phyloP scores from a whole-genome alignment of 2,329 filamentous ascomycete species.

The Aschersonia sp. region DNA sequence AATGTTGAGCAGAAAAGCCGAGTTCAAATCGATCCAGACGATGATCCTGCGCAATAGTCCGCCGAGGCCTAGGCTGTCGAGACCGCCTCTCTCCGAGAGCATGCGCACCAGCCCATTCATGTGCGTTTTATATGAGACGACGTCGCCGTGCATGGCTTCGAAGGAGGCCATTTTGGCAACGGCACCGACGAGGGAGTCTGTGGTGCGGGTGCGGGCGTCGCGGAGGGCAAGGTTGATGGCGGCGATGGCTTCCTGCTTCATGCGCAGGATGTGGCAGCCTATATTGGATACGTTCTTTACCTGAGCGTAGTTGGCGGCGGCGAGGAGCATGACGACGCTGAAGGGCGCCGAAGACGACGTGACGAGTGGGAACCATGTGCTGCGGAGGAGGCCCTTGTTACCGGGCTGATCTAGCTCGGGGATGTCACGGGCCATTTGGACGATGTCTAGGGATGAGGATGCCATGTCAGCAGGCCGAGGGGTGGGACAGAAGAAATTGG shows the following conservation, averaged over 20 bases:
- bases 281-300: slow-evolving; percentile 5
- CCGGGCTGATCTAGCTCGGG: slow-evolving; percentile 13
- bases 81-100: slow-evolving; percentile 27
- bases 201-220: slow-evolving; percentile 11
- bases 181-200: slow-evolving; percentile 29
- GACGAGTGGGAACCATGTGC: slow-evolving; percentile 14
- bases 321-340: slow-evolving; percentile 13
- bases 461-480: not conserved
- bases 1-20: slow-evolving; percentile 19
- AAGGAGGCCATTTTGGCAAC: slow-evolving; percentile 37
- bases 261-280: slow-evolving; percentile 18
- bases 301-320: slow-evolving; percentile 12
- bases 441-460: slow-evolving; percentile 7
- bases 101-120: slow-evolving; percentile 29
- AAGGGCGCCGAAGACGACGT: slow-evolving; percentile 11
- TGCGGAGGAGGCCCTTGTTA: slow-evolving; percentile 11
- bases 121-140: slow-evolving; percentile 26
- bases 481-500: not conserved
- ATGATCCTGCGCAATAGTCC: slow-evolving; percentile 30
- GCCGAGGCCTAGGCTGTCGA: slow-evolving; percentile 24
- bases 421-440: slow-evolving; percentile 16
- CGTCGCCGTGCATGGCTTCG: slow-evolving; percentile 33
- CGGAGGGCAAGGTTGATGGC: slow-evolving; percentile 25
- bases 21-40: slow-evolving; percentile 32
- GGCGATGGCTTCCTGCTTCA: slow-evolving; percentile 27